Evolutionary conservation across 176 grass and related monocot species (phyloP).

Genomic region (Cenchrus purpureus): DNA sequence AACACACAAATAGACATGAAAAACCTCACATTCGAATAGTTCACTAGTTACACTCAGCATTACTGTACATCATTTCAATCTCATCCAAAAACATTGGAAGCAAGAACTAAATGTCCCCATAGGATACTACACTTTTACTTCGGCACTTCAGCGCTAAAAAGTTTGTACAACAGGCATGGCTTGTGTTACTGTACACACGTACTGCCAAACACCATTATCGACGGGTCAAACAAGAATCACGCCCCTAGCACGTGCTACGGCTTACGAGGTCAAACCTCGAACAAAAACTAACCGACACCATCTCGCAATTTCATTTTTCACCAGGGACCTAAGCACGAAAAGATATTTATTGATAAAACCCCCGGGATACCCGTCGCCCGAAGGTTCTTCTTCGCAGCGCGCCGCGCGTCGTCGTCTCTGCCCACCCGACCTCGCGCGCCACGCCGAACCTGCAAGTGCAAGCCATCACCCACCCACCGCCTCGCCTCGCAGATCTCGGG

Average conservation of each 20-base stretch:
- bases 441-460: not conserved
- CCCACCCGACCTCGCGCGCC: constrained; percentile 12
- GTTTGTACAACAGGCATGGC: not conserved
- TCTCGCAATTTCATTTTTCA: rapidly evolving
- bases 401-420: constrained; percentile 23
- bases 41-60: too few relatives aligned
- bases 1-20: too few relatives aligned
- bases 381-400: constrained; percentile 42
- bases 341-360: constrained; percentile 35
- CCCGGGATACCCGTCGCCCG: constrained; percentile 30
- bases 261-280: constrained; percentile 10
- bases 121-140: too few relatives aligned
- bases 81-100: too few relatives aligned
- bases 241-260: not conserved
- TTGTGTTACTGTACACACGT: not conserved
- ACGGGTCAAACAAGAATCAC: constrained; percentile 1
- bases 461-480: not conserved
- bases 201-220: not conserved
- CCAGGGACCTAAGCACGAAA: not conserved
- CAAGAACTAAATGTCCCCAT: too few relatives aligned
- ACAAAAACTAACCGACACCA: not conserved
- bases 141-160: too few relatives aligned
- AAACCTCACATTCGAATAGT: too few relatives aligned
- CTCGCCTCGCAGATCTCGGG: constrained; percentile 29
- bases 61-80: too few relatives aligned